These are phyloP conservation scores for Globisporangium paddicum DNA, from an alignment of 352 stramenopile genomes.

Conservation along the genomic window DNA sequence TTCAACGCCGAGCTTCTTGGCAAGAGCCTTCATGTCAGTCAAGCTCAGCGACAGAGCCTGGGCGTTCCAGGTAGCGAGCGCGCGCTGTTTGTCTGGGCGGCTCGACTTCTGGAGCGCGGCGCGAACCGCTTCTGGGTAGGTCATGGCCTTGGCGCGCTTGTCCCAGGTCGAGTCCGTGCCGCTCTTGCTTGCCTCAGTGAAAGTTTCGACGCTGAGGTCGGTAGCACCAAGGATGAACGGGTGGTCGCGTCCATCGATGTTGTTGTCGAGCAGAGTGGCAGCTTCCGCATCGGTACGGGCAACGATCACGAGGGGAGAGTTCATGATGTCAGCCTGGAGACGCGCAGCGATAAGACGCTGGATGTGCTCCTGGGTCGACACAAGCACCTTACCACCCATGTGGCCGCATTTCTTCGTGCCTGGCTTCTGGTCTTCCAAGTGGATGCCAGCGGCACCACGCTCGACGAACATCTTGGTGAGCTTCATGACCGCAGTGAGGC, in stretches of 20 bases:
- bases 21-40: slow-evolving; percentile 70
- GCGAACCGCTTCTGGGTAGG: slow-evolving; percentile 94
- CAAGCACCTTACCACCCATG: slow-evolving; percentile 98
- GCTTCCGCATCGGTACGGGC: slow-evolving; percentile 97
- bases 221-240: slow-evolving; percentile 97
- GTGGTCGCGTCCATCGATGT: slow-evolving; percentile 97
- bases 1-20: slow-evolving; percentile 69
- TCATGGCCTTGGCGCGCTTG: slow-evolving; percentile 92
- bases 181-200: slow-evolving; percentile 71
- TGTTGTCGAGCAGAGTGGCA: slow-evolving; percentile 96
- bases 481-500: slow-evolving; percentile 97
- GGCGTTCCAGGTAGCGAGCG: slow-evolving; percentile 77
- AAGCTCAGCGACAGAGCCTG: slow-evolving; percentile 76
- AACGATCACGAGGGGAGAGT: slow-evolving; percentile 94
- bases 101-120: slow-evolving; percentile 63
- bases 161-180: slow-evolving; percentile 85
- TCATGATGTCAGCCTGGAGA: slow-evolving; percentile 95
- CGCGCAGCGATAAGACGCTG: slow-evolving; percentile 95
- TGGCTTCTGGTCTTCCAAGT: slow-evolving; percentile 99
- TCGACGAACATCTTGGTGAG: slow-evolving; percentile 99
- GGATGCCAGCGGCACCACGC: slow-evolving; percentile 95
- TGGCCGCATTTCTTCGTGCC: slow-evolving; percentile 99
- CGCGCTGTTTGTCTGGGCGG: slow-evolving; percentile 48
- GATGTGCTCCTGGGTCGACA: slow-evolving; percentile 96
- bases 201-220: slow-evolving; percentile 84